Percentiles rank a stretch among this genome's conserved stretches.
phyloP scores from a whole-genome alignment of 768 basidiomycete genomes.

The Chalciporus piperatus region DNA sequence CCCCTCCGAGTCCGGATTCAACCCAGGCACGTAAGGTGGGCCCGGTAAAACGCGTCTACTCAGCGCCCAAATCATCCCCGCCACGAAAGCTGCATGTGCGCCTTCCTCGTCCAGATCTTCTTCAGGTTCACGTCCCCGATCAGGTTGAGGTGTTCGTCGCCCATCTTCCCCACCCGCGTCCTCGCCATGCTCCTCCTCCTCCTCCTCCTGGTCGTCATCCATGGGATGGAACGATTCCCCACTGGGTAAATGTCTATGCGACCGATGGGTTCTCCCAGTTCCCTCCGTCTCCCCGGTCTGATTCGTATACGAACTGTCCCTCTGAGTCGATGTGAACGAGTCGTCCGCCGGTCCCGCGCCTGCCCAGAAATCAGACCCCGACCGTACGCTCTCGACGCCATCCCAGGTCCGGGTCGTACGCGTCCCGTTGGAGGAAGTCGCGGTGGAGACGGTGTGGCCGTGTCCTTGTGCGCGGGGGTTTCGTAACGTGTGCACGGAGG shows the following conservation, averaged over 20 bases:
- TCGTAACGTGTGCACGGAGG: background rate
- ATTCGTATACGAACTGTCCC: conserved; percentile 15
- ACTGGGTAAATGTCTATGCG: conserved; percentile 17
- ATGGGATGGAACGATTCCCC: conserved; percentile 33
- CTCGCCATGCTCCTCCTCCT: conserved; percentile 10
- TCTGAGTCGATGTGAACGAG: conserved; percentile 17
- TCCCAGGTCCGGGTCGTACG: conserved; percentile 13
- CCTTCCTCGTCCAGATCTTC: conserved; percentile 68
- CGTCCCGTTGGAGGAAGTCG: conserved; percentile 16
- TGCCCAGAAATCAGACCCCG: conserved; percentile 79
- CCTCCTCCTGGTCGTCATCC: conserved; percentile 26
- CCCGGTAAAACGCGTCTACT: conserved; percentile 72
- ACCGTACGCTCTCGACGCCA: conserved; percentile 49
- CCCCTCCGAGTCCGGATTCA: conserved; percentile 10
- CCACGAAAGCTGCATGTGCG: conserved; percentile 80
- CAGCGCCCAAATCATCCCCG: conserved; percentile 83
- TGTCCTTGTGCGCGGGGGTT: conserved; percentile 10
- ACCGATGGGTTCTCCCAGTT: background rate
- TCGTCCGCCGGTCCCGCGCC: conserved; percentile 23
- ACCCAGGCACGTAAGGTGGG: conserved; percentile 63
- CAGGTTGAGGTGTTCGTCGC: conserved; percentile 23
- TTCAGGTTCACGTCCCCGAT: background rate
- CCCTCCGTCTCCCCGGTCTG: background rate
- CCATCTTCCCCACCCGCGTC: conserved; percentile 13
- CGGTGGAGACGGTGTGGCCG: conserved; percentile 17